A percentile compares a stretch with the other conserved stretches of the same genome.
Conservation (phyloP, 129 eudicot genomes). For the Tagetes patula region DNA sequence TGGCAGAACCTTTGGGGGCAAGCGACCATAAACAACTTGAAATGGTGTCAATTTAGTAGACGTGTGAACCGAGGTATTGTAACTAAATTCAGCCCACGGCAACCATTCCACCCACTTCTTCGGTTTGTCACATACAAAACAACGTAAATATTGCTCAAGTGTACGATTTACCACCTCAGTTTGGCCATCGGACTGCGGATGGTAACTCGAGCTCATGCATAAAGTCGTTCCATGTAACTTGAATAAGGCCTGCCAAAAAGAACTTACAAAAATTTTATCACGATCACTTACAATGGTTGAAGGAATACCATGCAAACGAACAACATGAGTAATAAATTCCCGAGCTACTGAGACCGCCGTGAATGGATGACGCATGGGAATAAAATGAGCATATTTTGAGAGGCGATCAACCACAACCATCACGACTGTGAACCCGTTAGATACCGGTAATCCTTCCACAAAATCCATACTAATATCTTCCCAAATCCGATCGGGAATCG, state of each 20-base stretch:
- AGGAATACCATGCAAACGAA: not conserved
- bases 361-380: not conserved
- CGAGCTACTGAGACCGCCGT: not conserved
- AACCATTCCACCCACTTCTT: not conserved
- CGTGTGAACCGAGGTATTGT: not conserved
- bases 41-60: not conserved
- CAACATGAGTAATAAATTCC: not conserved
- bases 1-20: not conserved
- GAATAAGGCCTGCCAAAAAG: not conserved
- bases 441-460: not conserved
- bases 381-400: not conserved
- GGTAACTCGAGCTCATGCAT: not conserved
- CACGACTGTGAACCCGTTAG: not conserved
- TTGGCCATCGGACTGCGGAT: not conserved
- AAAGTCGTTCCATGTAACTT: not conserved
- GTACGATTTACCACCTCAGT: not conserved
- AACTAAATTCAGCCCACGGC: not conserved
- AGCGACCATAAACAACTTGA: not conserved
- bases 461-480: not conserved
- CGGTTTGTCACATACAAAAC: not conserved
- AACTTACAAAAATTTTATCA: not conserved
- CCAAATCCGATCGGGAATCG: not conserved
- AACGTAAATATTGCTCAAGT: not conserved
- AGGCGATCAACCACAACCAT: not conserved
- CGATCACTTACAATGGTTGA: not conserved